Base-by-base conservation (phyloP, 805 yeast genomes). In the Blastobotrys peoriensis region DNA sequence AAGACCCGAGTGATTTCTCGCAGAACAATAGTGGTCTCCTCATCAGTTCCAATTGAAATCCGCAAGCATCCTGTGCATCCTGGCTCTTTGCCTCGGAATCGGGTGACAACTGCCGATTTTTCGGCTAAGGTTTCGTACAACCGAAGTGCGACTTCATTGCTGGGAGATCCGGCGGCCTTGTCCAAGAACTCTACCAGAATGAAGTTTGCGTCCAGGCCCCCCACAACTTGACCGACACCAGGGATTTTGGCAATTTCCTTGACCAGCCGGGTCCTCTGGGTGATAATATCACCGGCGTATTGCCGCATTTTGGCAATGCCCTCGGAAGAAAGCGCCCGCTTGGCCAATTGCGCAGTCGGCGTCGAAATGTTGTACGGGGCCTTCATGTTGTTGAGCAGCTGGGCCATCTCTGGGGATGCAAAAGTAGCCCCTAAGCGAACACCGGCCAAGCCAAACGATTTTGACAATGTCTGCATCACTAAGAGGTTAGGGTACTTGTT, bases 371-470 rank as follows among this genome's bases (percentile, higher is more conserved):
- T 93, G 66, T 93, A 93, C 2, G 98, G 98, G 30, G 95, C 96
- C 62, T 93, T 93, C 83, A 91, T 82, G 19, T 94, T 78, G 62
- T 93, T 93, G 56, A 93, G 67, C 40, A 85, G 75, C 3, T 63
- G 56, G 0, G 96, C 75, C 38, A 93, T 67, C 49, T 74, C 76
- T 10, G 70, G 66, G 15, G 74, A 68, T 3, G 89, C 73, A 58
- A 62, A 91, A 1, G 96, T 81, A 48, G 88, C 69, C 20, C 98
- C 98, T 36, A 91, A 64, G 56, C 98, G 76, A 40, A 89, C 83
- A 37, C 97, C 98, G 2, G 98, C 98, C 43, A 93, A 75, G 16
- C 98, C 98, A 66, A 93, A 93, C 0, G 98, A 83, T 61, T 93
- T 93, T 16, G 97, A 88, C 33, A 93, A 65, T 0, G 98, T 93